Percentiles rank a stretch among this genome's conserved stretches.
phyloP scores from a whole-genome alignment of 441 rosid genomes.

The Bocquillonia castaneifolia region DNA sequence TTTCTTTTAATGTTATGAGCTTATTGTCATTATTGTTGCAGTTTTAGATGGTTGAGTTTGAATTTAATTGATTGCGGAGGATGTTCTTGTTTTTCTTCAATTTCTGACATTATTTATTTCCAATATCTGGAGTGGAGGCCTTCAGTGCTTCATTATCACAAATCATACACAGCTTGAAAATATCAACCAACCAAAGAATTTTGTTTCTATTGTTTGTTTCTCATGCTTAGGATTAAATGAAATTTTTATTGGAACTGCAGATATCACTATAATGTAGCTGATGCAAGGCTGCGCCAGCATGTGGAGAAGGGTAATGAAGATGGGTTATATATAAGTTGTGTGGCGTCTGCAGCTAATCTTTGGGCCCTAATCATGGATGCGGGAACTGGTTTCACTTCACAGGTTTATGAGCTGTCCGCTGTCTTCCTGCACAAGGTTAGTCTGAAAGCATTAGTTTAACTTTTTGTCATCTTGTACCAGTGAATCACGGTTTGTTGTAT shows the following conservation, averaged over 20 bases:
- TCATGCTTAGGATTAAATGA: slow-evolving; percentile 17
- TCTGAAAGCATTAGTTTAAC: too few relatives aligned
- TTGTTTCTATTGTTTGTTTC: slow-evolving; percentile 5
- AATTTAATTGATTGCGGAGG: neutral
- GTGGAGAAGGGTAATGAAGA: slow-evolving; percentile 87
- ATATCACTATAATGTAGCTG: slow-evolving; percentile 93
- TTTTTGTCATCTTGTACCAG: slow-evolving; percentile 8
- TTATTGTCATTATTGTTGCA: neutral
- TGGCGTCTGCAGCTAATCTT: slow-evolving; percentile 76
- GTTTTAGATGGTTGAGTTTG: neutral
- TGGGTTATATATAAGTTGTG: slow-evolving; percentile 79
- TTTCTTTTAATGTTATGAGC: neutral
- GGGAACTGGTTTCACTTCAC: slow-evolving; percentile 82
- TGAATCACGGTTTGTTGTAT: slow-evolving; percentile 11
- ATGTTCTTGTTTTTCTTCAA: neutral
- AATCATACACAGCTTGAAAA: neutral
- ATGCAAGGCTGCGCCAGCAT: slow-evolving; percentile 67
- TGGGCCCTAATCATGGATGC: slow-evolving; percentile 97
- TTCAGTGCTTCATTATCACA: neutral
- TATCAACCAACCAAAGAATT: neutral
- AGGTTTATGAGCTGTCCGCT: slow-evolving; percentile 74
- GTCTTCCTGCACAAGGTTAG: slow-evolving; percentile 81
- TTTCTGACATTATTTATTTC: too few relatives aligned
- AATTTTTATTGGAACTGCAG: slow-evolving; percentile 38
- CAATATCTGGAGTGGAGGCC: too few relatives aligned